Percentiles rank a stretch among this genome's conserved stretches.
Evolutionary conservation across 176 grass and related monocot genomes (phyloP).

Genomic region (Ananas comosus): DNA sequence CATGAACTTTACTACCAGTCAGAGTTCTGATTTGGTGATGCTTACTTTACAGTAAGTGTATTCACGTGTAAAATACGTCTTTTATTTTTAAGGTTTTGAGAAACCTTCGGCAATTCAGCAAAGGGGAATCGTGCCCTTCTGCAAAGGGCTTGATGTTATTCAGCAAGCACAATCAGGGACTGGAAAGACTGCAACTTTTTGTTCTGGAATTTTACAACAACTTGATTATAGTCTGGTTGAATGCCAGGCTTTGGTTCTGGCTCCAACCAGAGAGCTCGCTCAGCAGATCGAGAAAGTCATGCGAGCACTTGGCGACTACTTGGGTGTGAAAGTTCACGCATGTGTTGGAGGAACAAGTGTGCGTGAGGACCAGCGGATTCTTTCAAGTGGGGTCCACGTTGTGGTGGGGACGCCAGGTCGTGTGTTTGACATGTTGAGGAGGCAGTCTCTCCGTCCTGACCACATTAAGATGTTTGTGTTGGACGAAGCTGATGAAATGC

Average conservation of each 20-base stretch:
- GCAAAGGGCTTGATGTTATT: constrained; percentile 93
- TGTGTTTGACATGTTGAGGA: constrained; percentile 75
- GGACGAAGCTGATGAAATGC: constrained; percentile 96
- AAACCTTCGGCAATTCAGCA: constrained; percentile 93
- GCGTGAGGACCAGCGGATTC: constrained; percentile 86
- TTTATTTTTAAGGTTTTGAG: constrained; percentile 62
- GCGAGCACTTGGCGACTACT: constrained; percentile 82
- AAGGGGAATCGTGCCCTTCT: constrained; percentile 85
- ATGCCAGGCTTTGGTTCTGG: constrained; percentile 86
- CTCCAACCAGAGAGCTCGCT: constrained; percentile 84
- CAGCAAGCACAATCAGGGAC: constrained; percentile 95
- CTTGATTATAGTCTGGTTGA: constrained; percentile 81
- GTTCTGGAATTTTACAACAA: constrained; percentile 83
- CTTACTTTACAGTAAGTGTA: not conserved
- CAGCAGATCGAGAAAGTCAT: constrained; percentile 97
- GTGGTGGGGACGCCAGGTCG: constrained; percentile 86
- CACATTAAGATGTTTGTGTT: constrained; percentile 92
- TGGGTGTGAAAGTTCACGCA: constrained; percentile 84
- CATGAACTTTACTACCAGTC: not conserved
- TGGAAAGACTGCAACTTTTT: constrained; percentile 93
- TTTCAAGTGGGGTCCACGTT: constrained; percentile 72
- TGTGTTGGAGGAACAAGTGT: constrained; percentile 86
- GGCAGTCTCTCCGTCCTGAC: constrained; percentile 82
- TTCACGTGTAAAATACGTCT: not conserved
- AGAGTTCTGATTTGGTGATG: not conserved